Evolutionary conservation across 2,329 filamentous ascomycete species (phyloP).

Genomic region (Xylariaceae sp.): DNA sequence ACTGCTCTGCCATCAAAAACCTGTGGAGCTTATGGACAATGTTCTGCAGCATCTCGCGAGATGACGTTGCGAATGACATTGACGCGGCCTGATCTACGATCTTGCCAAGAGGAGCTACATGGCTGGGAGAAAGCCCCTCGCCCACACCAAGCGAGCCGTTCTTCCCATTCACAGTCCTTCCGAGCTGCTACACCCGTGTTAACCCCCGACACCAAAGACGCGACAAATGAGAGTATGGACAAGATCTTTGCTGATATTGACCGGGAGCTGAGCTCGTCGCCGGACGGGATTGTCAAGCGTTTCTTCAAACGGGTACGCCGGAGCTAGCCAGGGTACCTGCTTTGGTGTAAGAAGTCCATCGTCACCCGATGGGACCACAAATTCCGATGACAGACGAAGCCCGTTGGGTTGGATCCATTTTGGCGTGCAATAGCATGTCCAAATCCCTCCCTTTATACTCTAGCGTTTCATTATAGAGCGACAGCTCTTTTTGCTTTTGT

Average conservation of each 20-base stretch:
- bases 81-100: constrained; percentile 84
- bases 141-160: constrained; percentile 42
- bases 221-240: constrained; percentile 61
- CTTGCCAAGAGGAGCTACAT: constrained; percentile 74
- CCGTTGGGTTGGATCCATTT: background rate
- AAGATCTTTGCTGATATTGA: constrained; percentile 61
- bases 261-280: constrained; percentile 50
- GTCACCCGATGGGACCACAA: background rate
- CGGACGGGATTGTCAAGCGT: constrained; percentile 63
- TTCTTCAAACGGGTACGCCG: constrained; percentile 69
- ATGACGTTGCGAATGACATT: constrained; percentile 98
- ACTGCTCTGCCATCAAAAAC: constrained; percentile 36
- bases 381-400: constrained; percentile 5
- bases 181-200: constrained; percentile 46
- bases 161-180: constrained; percentile 33
- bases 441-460: constrained; percentile 7
- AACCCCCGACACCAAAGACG: constrained; percentile 41
- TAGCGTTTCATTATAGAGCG: constrained; percentile 2
- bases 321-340: constrained; percentile 23
- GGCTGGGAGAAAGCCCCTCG: constrained; percentile 64
- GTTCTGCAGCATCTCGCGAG: constrained; percentile 70
- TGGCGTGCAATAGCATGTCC: background rate
- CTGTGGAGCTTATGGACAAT: constrained; percentile 56
- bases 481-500: constrained; percentile 21
- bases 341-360: background rate